Conservation (phyloP, 352 stramenopile species). For the Phytopythium aichiense region DNA sequence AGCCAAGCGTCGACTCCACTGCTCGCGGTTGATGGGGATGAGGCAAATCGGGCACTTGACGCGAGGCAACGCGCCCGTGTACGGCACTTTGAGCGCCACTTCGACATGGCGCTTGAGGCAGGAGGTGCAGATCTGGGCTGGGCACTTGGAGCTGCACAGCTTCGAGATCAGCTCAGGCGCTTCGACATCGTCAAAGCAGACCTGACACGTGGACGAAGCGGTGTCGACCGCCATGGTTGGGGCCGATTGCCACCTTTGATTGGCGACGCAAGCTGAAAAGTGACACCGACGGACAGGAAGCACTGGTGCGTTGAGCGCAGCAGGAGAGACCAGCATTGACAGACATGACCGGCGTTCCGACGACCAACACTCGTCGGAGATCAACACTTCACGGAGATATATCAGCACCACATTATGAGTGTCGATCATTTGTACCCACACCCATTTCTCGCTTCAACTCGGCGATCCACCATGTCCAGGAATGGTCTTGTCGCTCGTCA, state of each 20-base stretch:
- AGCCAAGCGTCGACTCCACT: constrained; percentile 12
- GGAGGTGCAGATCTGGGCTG: constrained; percentile 21
- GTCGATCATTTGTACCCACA: neutral
- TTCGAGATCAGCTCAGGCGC: neutral
- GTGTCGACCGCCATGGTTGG: neutral
- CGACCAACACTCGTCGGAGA: neutral
- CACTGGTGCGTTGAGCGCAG: neutral
- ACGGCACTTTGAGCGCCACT: constrained; percentile 23
- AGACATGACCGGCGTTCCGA: neutral
- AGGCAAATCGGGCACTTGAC: constrained; percentile 43
- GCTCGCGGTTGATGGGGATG: constrained; percentile 20
- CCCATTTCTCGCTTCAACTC: neutral
- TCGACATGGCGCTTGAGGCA: constrained; percentile 27
- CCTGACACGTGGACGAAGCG: constrained; percentile 19
- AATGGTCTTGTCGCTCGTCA: constrained; percentile 9
- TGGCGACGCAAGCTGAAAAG: neutral
- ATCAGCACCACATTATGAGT: neutral
- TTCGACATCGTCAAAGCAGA: constrained; percentile 27
- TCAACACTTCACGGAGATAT: neutral
- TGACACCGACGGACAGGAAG: neutral
- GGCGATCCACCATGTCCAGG: neutral
- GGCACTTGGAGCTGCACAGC: constrained; percentile 27
- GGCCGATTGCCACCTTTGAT: neutral
- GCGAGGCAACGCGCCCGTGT: constrained; percentile 32
- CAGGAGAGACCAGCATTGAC: neutral